Base-by-base conservation (phyloP, 768 basidiomycete species). In the Cyclocybe cylindracea region DNA sequence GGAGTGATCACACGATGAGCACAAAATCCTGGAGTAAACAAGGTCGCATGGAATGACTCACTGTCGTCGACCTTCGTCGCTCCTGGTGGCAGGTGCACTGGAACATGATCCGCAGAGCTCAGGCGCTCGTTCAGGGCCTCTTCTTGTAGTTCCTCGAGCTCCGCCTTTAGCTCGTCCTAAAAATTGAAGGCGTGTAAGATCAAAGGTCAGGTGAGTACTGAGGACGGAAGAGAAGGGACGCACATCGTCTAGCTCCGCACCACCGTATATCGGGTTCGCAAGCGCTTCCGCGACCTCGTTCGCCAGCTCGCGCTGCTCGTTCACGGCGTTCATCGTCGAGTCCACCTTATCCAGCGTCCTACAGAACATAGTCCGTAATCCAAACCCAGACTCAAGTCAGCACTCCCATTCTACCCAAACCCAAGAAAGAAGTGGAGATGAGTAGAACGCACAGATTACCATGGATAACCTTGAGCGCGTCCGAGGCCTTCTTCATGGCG, bases 401-500 rank as follows among this genome's bases (percentile, higher is more conserved):
- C 24, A 24, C 24, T 24, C 24, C 24, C 24, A 5, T 24, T 24
- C 24, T 24, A 24, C 24, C 9, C 34, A 46, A 49, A 42, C 48
- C 14, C 39, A 8, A 46, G 13, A 24, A 39, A 16, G 40, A 16
- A 16, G 16, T 16, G 16, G 16, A 16, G 16, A 16, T 16, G 16
- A 45, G 19, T 32, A 47, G 43, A 24, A 86, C 94, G 66, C 56
- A 97, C 95, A 97, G 78, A 64, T 85, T 85, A 40, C 86, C 86
- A 61, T 98, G 96, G 48, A 98, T 97, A 43, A 83, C 79, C 70
- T 87, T 88, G 69, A 98, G 82, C 24, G 89, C 97, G 54, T 87
- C 85, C 0, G 94, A 82, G 35, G 91, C 96, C 70, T 90, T 89
- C 88, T 94, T 97, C 91, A 99, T 97, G 24, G 91, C 94, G 16